These are phyloP conservation scores for Voacanga thouarsii DNA, from an alignment of 257 asterid species.

Conservation along the genomic window DNA sequence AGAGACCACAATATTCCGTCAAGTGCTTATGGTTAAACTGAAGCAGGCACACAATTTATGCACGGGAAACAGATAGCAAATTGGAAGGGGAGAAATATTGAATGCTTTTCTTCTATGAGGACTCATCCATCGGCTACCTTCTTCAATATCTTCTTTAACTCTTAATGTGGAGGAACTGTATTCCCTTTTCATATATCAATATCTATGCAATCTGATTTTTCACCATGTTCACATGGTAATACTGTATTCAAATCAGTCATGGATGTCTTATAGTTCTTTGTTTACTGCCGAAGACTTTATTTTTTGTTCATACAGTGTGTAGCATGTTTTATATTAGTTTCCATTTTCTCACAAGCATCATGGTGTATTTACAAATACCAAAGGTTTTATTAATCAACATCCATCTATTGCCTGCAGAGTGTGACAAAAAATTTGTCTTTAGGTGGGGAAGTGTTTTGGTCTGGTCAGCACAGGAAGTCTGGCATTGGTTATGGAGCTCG, in stretches of 20 bases:
- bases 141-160: neutral
- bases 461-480: slow-evolving; percentile 92
- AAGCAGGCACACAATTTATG: neutral
- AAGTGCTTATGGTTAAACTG: neutral
- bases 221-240: neutral
- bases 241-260: neutral
- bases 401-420: slow-evolving; percentile 51
- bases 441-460: slow-evolving; percentile 97
- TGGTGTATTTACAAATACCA: neutral
- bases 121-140: neutral
- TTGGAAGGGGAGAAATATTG: neutral
- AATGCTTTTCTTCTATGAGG: neutral
- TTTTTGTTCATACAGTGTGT: neutral
- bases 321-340: neutral
- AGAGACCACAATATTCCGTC: neutral
- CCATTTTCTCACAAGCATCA: neutral
- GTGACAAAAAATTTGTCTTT: slow-evolving; percentile 66
- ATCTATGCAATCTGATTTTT: neutral
- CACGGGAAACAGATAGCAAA: neutral
- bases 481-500: slow-evolving; percentile 93
- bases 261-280: neutral
- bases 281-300: neutral
- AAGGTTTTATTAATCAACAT: neutral
- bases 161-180: neutral
- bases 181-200: neutral